Evolutionary conservation across 345 rosid genomes (phyloP), one percentile per base, ranked within the genome.

Genomic region (Anacardium occidentale): DNA sequence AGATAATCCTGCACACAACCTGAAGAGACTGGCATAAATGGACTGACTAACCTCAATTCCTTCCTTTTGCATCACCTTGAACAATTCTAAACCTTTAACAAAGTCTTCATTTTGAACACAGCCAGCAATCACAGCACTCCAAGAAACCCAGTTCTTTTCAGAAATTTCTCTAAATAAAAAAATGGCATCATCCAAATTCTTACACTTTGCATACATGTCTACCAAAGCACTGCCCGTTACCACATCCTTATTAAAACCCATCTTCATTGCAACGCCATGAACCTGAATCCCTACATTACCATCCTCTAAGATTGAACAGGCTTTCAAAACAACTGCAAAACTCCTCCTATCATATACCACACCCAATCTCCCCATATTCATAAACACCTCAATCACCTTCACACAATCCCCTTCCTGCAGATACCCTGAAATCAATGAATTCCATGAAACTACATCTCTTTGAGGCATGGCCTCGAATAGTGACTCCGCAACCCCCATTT

Each of bases 161-260:
- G 93, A 83, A 70, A 94, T 86, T 75, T 77, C 82, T 10, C 51
- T 29, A 78, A 94, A 94, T 32, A 90, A 79, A 62, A 65, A 73
- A 68, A 92, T 66, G 0, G 98, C 87, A 56, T 76, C 80, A 51
- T 83, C 79, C 66, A 90, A 70, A 64, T 87, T 84, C 74, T 81
- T 87, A 58, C 95, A 89, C 76, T 94, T 94, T 0, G 90, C 97
- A 79, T 94, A 94, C 98, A 92, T 92, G 79, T 88, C 93, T 70
- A 94, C 82, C 75, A 92, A 79, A 59, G 98, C 95, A 86, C 93
- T 88, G 0, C 90, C 94, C 5, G 93, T 74, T 25, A 92, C 84
- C 63, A 92, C 95, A 78, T 94, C 86, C 64, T 51, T 63, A 70
- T 85, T 80, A 67, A 77, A 86, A 67, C 95, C 98, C 70, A 77